Conservation (phyloP, 768 basidiomycete genomes). For the Xerocomus potaroensis region DNA sequence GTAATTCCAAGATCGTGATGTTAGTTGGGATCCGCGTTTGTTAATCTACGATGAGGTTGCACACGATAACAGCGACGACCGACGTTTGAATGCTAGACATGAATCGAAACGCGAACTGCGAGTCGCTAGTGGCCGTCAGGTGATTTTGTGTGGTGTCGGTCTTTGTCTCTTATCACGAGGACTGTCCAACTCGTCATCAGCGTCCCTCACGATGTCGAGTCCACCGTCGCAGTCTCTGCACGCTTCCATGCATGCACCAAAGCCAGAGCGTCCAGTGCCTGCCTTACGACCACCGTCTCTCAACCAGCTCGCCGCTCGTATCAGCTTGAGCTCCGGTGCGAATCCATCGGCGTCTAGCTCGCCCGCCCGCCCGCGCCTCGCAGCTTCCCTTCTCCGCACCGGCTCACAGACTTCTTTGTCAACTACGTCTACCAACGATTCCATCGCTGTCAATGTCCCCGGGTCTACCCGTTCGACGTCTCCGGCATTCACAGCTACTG, state of each 20-base stretch:
- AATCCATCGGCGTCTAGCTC: conserved; percentile 21
- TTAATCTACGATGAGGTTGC: no score
- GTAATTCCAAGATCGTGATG: no score
- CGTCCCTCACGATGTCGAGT: conserved; percentile 27
- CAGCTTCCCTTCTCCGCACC: conserved; percentile 68
- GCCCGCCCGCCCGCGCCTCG: conserved; percentile 60
- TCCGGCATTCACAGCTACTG: conserved; percentile 48
- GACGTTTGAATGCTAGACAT: no score
- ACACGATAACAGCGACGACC: no score
- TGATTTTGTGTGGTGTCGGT: conserved; percentile 1
- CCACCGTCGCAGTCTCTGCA: conserved; percentile 30
- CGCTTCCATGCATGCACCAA: conserved; percentile 33
- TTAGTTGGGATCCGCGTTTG: no score
- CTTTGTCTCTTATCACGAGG: conserved; percentile 14
- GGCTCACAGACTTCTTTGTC: conserved; percentile 51
- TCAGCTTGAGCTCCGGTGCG: conserved; percentile 41
- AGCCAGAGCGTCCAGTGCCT: conserved; percentile 34
- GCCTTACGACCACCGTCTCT: conserved; percentile 60
- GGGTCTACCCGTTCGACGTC: conserved; percentile 60
- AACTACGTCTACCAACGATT: conserved; percentile 50
- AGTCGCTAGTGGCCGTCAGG: no score
- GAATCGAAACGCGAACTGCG: no score
- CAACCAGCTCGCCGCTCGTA: conserved; percentile 78
- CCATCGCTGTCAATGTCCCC: conserved; percentile 61
- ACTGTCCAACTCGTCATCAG: conserved; percentile 11